Evolutionary conservation across 2,329 filamentous ascomycete genomes (phyloP).

Genomic region (Fusarium decemcellulare): DNA sequence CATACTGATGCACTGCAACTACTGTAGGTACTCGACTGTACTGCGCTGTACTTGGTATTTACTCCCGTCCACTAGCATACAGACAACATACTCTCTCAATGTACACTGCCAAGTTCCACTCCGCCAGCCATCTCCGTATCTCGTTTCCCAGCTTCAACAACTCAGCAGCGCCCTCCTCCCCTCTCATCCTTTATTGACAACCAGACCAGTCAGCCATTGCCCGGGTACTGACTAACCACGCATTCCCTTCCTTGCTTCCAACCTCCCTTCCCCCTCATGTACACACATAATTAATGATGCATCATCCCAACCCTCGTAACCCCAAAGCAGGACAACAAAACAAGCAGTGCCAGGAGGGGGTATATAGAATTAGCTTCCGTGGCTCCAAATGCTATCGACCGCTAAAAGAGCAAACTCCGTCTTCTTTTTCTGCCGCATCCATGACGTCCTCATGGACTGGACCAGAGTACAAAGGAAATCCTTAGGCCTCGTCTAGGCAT

Average conservation of each 20-base stretch:
- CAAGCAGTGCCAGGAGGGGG: slow-evolving; percentile 44
- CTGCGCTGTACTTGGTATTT: not conserved
- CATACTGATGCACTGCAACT: too few relatives aligned
- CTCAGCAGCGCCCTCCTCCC: not conserved
- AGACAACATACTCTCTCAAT: slow-evolving; percentile 3
- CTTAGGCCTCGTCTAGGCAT: slow-evolving; percentile 41
- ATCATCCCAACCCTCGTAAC: slow-evolving; percentile 32
- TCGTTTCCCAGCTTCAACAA: slow-evolving; percentile 15
- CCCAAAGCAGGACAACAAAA: slow-evolving; percentile 33
- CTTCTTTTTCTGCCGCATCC: slow-evolving; percentile 34
- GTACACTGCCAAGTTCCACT: slow-evolving; percentile 35
- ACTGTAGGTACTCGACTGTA: not conserved
- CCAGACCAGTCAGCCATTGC: not conserved
- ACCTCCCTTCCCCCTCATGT: slow-evolving; percentile 29
- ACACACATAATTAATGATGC: slow-evolving; percentile 25
- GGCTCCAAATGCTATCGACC: slow-evolving; percentile 42
- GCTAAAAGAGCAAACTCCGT: slow-evolving; percentile 41
- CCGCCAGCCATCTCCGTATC: slow-evolving; percentile 21
- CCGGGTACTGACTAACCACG: not conserved
- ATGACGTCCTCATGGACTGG: slow-evolving; percentile 36
- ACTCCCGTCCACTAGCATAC: slow-evolving; percentile 1
- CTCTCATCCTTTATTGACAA: slow-evolving; percentile 13
- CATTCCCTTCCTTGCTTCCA: slow-evolving; percentile 14
- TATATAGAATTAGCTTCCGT: slow-evolving; percentile 49
- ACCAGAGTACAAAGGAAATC: slow-evolving; percentile 38